These are phyloP conservation scores for Aspergillus saccharolyticus DNA, from an alignment of 495 filamentous ascomycete genomes.

Conservation along the genomic window DNA sequence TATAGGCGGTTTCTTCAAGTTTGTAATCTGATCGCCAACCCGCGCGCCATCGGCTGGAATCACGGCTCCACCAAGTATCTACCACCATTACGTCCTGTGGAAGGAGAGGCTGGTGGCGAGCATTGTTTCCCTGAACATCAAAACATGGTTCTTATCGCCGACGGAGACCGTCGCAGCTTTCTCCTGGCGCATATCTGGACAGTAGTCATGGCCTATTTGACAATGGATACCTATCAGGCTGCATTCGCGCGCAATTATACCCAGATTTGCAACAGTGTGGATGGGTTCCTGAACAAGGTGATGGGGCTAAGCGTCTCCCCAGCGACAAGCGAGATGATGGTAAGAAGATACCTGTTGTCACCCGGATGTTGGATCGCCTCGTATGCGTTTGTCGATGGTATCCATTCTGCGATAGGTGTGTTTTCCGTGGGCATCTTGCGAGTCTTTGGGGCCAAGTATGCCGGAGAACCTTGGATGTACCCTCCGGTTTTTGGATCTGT, in stretches of 20 bases:
- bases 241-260: slow-evolving; percentile 8
- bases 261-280: slow-evolving; percentile 6
- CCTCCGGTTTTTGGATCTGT: slow-evolving; percentile 15
- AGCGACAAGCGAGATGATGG: slow-evolving; percentile 6
- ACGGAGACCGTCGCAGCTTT: slow-evolving; percentile 1
- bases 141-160: not conserved
- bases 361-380: slow-evolving; percentile 15
- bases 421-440: slow-evolving; percentile 8
- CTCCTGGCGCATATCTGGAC: not conserved
- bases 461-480: slow-evolving; percentile 21
- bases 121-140: not conserved
- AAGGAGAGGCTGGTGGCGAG: not conserved
- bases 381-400: slow-evolving; percentile 18
- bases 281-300: not conserved
- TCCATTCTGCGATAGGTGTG: slow-evolving; percentile 10
- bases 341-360: slow-evolving; percentile 9
- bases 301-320: not conserved
- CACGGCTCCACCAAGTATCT: slow-evolving; percentile 15
- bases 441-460: slow-evolving; percentile 1
- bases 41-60: slow-evolving; percentile 19
- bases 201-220: slow-evolving; percentile 7
- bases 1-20: slow-evolving; percentile 6
- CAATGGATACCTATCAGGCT: slow-evolving; percentile 14
- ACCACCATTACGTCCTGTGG: not conserved
- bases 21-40: slow-evolving; percentile 16